Base-by-base conservation (phyloP, 1,284 basidiomycete species). In the Phellopilus nigrolimitatus region DNA sequence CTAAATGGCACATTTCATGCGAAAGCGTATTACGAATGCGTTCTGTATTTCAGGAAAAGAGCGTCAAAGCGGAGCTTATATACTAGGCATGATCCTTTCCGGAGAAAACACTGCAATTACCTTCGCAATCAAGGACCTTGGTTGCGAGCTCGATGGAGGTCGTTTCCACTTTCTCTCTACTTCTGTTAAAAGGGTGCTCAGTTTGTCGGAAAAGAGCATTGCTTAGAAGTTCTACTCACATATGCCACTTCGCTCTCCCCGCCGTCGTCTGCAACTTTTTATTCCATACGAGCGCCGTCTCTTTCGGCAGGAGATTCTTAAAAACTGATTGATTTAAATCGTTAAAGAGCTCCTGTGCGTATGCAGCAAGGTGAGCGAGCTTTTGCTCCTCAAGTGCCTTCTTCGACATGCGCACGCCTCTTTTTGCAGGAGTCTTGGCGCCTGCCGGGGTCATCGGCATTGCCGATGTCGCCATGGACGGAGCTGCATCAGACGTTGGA, bases 1-100 rank as follows among this genome's bases (percentile, higher is more conserved):
- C 89, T 24, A 93, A 68, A 65, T 92, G 91, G 57, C 90, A 93
- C 82, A 93, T 88, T 65, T 93, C 91, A 60, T 93, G 90, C 24
- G 86, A 79, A 2, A 93, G 68, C 0, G 91, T 93, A 62, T 88
- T 81, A 17, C 80, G 71, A 34, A 93, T 82, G 21, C 88, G 79
- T 50, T 86, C 85, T 90, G 51, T n/a, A 28, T 37, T 7, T 30
- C n/a, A 1, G 17, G 22, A 15, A 12, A 24, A 8, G 34, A 8
- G 15, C n/a, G 7, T n/a, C 5, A 25, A 43, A n/a, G 30, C 31
- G 25, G 25, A 22, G 40, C n/a, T n/a, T n/a, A n/a, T n/a, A n/a
- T n/a, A n/a, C n/a, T n/a, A n/a, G n/a, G n/a, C n/a, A n/a, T n/a
- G n/a, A n/a, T n/a, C n/a, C n/a, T n/a, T n/a, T n/a, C n/a, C n/a